Conservation (phyloP, 768 basidiomycete genomes). For the Tylopilus rubrobrunneus region DNA sequence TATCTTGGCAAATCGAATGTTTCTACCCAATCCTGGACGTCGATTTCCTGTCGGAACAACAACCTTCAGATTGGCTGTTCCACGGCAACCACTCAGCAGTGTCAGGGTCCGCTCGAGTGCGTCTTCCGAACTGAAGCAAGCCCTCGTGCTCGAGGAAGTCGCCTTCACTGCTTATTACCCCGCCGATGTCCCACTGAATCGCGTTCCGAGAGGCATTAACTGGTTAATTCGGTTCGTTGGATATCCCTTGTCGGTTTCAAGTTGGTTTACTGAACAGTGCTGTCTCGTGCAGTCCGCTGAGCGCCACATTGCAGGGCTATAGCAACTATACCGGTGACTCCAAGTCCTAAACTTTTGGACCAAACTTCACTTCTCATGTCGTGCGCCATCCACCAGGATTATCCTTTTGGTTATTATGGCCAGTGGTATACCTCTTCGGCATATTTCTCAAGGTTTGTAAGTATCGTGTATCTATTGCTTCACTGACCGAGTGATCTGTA, state of each 20-base stretch:
- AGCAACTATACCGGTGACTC: conserved; percentile 43
- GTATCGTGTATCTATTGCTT: neutral
- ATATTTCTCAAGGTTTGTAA: conserved; percentile 42
- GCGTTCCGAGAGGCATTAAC: conserved; percentile 39
- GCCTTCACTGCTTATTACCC: conserved; percentile 68
- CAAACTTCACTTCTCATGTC: neutral
- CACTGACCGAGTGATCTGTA: conserved; percentile 18
- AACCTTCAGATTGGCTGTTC: conserved; percentile 49
- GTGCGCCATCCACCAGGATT: conserved; percentile 14
- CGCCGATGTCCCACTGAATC: conserved; percentile 33
- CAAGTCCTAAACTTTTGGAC: neutral
- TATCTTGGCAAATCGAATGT: conserved; percentile 28
- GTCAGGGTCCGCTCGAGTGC: conserved; percentile 33
- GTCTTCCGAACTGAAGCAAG: conserved; percentile 32
- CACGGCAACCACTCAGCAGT: conserved; percentile 38
- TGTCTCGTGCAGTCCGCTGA: conserved; percentile 33
- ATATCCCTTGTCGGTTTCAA: neutral
- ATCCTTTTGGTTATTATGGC: conserved; percentile 34
- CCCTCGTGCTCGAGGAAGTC: conserved; percentile 56
- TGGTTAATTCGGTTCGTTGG: conserved; percentile 55
- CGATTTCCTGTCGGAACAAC: conserved; percentile 57
- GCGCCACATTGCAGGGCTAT: conserved; percentile 46
- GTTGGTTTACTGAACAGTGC: neutral
- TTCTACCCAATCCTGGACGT: conserved; percentile 41
- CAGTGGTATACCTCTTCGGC: conserved; percentile 50